Evolutionary conservation across 2,329 filamentous ascomycete genomes (phyloP).

Genomic region (Erysiphe neolycopersici): DNA sequence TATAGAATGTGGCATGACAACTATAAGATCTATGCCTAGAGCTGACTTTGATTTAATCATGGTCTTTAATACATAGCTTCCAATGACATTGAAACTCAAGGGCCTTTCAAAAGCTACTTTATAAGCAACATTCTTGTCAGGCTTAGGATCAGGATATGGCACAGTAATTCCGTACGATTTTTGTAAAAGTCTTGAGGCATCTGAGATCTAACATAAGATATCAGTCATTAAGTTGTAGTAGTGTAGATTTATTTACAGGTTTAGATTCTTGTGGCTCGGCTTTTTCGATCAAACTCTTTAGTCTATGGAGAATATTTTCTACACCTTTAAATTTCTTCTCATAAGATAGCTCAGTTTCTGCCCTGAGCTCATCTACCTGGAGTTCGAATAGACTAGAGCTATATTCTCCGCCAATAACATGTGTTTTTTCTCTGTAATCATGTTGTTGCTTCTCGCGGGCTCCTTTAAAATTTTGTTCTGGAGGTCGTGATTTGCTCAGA

Average conservation of each 20-base stretch:
- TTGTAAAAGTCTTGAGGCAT: conserved; percentile 41
- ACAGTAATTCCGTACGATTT: conserved; percentile 42
- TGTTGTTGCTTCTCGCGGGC: not conserved
- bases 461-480: too few relatives aligned
- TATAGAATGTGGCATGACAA: conserved; percentile 54
- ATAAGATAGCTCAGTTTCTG: conserved; percentile 28
- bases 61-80: conserved; percentile 58
- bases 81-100: conserved; percentile 57
- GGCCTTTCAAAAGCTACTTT: conserved; percentile 58
- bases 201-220: conserved; percentile 25
- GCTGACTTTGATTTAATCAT: conserved; percentile 35
- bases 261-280: conserved; percentile 23
- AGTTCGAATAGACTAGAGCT: conserved; percentile 31
- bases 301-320: conserved; percentile 24
- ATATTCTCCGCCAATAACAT: not conserved
- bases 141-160: conserved; percentile 63
- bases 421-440: not conserved
- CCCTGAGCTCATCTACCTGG: conserved; percentile 35
- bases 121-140: conserved; percentile 50
- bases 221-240: conserved; percentile 1
- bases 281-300: conserved; percentile 29
- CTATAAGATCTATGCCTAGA: conserved; percentile 52
- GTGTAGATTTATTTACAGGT: conserved; percentile 12
- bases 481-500: too few relatives aligned
- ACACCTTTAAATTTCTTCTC: conserved; percentile 25